phyloP scores from a whole-genome alignment of 768 basidiomycete genomes.

The Rhizopogon vulgaris region DNA sequence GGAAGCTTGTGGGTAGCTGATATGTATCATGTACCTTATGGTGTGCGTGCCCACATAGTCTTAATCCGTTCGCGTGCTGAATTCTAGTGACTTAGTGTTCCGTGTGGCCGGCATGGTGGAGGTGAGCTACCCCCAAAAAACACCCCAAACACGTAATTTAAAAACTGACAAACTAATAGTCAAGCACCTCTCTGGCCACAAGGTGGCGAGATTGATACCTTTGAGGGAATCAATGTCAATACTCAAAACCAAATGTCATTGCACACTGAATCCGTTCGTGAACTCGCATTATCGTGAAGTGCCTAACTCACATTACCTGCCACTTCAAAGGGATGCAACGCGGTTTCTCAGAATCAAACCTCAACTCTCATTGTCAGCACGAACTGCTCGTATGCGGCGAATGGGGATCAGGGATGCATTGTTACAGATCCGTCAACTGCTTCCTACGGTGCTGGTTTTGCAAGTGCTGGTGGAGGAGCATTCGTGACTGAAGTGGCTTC shows the following conservation, averaged over 20 bases:
- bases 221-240: constrained; percentile 74
- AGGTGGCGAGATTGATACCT: constrained; percentile 73
- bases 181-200: constrained; percentile 55
- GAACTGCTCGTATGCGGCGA: constrained; percentile 52
- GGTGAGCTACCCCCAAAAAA: constrained; percentile 10
- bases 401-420: constrained; percentile 60
- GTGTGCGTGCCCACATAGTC: constrained; percentile 34
- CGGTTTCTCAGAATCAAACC: constrained; percentile 41
- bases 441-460: constrained; percentile 66
- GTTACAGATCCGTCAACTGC: constrained; percentile 45
- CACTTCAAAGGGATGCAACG: constrained; percentile 41
- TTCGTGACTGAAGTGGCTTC: constrained; percentile 70
- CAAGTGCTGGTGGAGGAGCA: constrained; percentile 61
- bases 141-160: background rate
- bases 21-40: constrained; percentile 59
- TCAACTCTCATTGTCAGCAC: constrained; percentile 50
- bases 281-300: background rate
- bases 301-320: background rate
- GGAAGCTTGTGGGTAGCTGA: constrained; percentile 64
- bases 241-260: constrained; percentile 66
- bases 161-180: constrained; percentile 16
- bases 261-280: constrained; percentile 52
- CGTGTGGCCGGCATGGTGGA: constrained; percentile 65
- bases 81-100: constrained; percentile 42
- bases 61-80: constrained; percentile 2